Evolutionary conservation across 2,329 filamentous ascomycete species (phyloP).

Genomic region (Beauveria varroae): DNA sequence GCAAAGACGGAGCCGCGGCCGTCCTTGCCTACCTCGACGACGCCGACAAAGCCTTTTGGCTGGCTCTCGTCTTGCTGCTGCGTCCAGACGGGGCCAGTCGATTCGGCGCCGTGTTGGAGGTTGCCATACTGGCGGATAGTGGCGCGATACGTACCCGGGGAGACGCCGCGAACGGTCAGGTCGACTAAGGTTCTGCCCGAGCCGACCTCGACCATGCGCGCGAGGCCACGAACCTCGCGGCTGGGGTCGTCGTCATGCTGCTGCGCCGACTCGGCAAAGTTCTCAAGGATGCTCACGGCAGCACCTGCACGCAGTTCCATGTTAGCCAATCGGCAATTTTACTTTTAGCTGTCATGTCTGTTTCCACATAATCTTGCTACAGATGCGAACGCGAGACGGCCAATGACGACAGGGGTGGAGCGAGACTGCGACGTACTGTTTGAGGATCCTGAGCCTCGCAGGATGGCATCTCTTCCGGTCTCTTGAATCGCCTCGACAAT

Average conservation of each 20-base stretch:
- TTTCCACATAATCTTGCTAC: neutral
- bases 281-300: conserved; percentile 94
- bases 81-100: conserved; percentile 76
- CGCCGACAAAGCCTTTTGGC: conserved; percentile 55
- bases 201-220: conserved; percentile 87
- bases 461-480: conserved; percentile 87
- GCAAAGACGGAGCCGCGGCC: conserved; percentile 75
- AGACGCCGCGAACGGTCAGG: conserved; percentile 74
- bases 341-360: neutral
- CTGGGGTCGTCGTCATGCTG: conserved; percentile 27
- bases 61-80: conserved; percentile 39
- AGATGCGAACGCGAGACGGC: neutral
- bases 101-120: conserved; percentile 74
- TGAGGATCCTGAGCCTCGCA: conserved; percentile 78
- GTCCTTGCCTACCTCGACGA: conserved; percentile 64
- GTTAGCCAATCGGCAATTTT: neutral
- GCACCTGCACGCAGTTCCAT: conserved; percentile 43
- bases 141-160: conserved; percentile 73
- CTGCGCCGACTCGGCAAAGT: conserved; percentile 51
- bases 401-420: neutral
- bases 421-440: conserved; percentile 55
- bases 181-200: conserved; percentile 76
- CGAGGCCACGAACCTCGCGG: conserved; percentile 71
- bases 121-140: conserved; percentile 82
- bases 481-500: conserved; percentile 84